Evolutionary conservation across 495 filamentous ascomycete genomes (phyloP).

Genomic region (Cercophora sp.): DNA sequence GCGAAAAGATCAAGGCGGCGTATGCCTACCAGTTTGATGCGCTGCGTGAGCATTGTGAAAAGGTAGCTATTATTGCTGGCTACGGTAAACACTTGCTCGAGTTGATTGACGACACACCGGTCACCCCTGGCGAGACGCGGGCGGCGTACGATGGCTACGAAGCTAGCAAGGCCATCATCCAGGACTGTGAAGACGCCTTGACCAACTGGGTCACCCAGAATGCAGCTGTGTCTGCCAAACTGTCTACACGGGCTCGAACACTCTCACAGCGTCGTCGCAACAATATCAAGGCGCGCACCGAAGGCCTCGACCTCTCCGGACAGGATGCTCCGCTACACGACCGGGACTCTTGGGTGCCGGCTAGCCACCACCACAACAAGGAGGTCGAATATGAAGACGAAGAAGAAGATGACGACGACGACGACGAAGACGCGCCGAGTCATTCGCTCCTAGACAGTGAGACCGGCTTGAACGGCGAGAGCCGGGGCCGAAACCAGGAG

Average conservation of each 20-base stretch:
- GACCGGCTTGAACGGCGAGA: slow-evolving; percentile 42
- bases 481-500: slow-evolving; percentile 40
- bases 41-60: slow-evolving; percentile 95
- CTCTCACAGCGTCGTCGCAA: slow-evolving; percentile 79
- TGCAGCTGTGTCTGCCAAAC: slow-evolving; percentile 77
- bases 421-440: slow-evolving; percentile 40
- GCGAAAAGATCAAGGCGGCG: slow-evolving; percentile 97
- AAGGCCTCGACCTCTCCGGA: slow-evolving; percentile 62
- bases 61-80: slow-evolving; percentile 94
- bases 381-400: slow-evolving; percentile 49
- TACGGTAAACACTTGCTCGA: slow-evolving; percentile 96
- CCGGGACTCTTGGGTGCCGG: slow-evolving; percentile 86
- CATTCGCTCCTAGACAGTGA: slow-evolving; percentile 43
- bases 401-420: slow-evolving; percentile 52
- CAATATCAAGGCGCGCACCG: slow-evolving; percentile 58
- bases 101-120: slow-evolving; percentile 91
- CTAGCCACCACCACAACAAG: slow-evolving; percentile 65
- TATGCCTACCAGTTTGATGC: slow-evolving; percentile 99
- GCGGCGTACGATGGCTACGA: slow-evolving; percentile 97
- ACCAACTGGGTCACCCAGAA: slow-evolving; percentile 94
- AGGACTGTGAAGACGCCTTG: slow-evolving; percentile 95
- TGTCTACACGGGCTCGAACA: slow-evolving; percentile 78
- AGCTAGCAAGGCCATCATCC: slow-evolving; percentile 97
- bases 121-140: slow-evolving; percentile 95
- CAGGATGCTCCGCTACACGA: slow-evolving; percentile 83